Percentiles rank a stretch among this genome's conserved stretches.
Evolutionary conservation across 2,329 filamentous ascomycete genomes (phyloP).

Genomic region (Penicillium sp.): DNA sequence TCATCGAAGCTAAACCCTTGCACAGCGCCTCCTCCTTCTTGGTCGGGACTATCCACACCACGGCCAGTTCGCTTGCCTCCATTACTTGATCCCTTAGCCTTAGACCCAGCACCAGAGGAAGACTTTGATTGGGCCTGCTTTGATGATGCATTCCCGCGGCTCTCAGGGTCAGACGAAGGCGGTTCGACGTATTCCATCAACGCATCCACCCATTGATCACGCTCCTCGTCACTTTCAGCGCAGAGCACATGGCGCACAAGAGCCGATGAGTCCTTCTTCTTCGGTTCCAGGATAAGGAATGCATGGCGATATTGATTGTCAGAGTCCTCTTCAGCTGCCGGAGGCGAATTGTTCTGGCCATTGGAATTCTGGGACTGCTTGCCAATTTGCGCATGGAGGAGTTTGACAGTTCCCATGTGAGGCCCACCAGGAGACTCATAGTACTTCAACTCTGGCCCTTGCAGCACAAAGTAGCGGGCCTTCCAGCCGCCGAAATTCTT

Average conservation of each 20-base stretch:
- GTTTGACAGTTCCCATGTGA: conserved; percentile 89
- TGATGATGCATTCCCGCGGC: conserved; percentile 19
- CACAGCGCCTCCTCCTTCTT: conserved; percentile 38
- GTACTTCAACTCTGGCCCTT: conserved; percentile 77
- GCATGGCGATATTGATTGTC: conserved; percentile 97
- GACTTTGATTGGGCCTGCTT: conserved; percentile 24
- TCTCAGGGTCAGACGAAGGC: conserved; percentile 36
- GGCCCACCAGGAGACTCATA: conserved; percentile 89
- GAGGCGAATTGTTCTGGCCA: conserved; percentile 62
- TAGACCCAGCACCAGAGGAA: conserved; percentile 21
- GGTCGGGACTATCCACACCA: conserved; percentile 44
- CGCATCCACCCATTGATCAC: conserved; percentile 91
- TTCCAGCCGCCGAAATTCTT: conserved; percentile 99
- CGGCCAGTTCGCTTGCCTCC: conserved; percentile 33
- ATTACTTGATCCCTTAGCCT: conserved; percentile 27
- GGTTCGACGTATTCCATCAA: conserved; percentile 83
- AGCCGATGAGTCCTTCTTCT: conserved; percentile 88
- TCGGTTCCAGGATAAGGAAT: conserved; percentile 91
- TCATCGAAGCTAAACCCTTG: conserved; percentile 59
- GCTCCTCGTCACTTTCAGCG: conserved; percentile 89
- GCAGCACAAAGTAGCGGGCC: conserved; percentile 71
- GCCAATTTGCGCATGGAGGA: conserved; percentile 87
- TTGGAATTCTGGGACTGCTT: conserved; percentile 73
- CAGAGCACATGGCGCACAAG: conserved; percentile 92
- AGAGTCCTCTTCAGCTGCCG: conserved; percentile 67